Evolutionary conservation across 208 protist species (phyloP).

Genomic region (Acanthamoeba royreba): DNA sequence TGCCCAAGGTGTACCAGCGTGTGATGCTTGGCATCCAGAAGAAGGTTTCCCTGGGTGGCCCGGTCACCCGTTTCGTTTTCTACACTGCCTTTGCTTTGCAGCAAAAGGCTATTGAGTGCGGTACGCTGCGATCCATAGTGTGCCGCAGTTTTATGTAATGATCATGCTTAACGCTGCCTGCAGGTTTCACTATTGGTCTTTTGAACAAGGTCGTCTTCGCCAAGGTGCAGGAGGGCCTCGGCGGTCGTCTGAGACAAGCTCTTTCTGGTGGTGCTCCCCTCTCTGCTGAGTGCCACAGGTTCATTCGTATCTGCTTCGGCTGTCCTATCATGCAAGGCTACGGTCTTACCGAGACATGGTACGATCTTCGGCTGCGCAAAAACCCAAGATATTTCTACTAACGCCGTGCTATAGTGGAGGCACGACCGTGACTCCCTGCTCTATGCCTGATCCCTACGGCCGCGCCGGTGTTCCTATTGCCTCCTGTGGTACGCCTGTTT

Average conservation of each 20-base stretch:
- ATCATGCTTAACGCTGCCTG: background rate
- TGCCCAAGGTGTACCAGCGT: slow-evolving; percentile 80
- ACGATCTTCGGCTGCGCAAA: background rate
- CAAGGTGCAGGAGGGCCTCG: slow-evolving; percentile 61
- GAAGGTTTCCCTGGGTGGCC: background rate
- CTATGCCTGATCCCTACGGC: background rate
- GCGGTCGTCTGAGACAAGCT: slow-evolving; percentile 78
- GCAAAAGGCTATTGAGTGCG: background rate
- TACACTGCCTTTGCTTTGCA: slow-evolving; percentile 16
- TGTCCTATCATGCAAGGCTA: slow-evolving; percentile 81
- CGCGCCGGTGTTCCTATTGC: background rate
- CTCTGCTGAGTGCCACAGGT: slow-evolving; percentile 73
- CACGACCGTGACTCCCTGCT: background rate
- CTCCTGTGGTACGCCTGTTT: background rate
- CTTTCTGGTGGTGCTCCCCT: slow-evolving; percentile 81
- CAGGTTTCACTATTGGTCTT: slow-evolving; percentile 8
- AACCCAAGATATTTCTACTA: too few species aligned
- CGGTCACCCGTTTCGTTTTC: slow-evolving; percentile 9
- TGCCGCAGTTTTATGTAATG: too few species aligned
- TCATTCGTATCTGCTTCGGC: slow-evolving; percentile 71
- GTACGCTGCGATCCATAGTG: background rate
- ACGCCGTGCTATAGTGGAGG: background rate
- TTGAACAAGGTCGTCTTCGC: slow-evolving; percentile 41
- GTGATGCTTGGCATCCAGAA: slow-evolving; percentile 53
- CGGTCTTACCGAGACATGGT: slow-evolving; percentile 76